Percentiles rank a stretch among this genome's conserved stretches.
Conservation (phyloP, 805 yeast species). For the Pichia scutulata region DNA sequence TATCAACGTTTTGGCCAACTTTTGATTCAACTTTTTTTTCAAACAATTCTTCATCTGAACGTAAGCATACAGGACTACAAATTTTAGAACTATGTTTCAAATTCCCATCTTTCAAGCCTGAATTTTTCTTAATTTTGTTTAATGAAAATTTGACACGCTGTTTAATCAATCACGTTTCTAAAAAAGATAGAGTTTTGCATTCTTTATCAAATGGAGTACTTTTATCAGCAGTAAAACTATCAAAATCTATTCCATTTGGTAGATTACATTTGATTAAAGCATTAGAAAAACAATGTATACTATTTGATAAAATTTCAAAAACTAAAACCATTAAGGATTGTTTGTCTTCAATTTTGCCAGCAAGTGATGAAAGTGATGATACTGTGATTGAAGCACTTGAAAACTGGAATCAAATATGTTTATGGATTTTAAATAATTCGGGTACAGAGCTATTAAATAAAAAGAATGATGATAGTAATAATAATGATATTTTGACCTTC, state of each 20-base stretch:
- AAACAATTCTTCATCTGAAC: slow-evolving; percentile 70
- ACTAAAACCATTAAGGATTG: slow-evolving; percentile 53
- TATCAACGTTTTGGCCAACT: slow-evolving; percentile 69
- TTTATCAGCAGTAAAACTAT: slow-evolving; percentile 32
- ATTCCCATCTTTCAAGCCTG: slow-evolving; percentile 11
- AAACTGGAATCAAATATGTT: neutral
- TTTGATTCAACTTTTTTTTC: slow-evolving; percentile 79
- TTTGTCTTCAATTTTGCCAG: slow-evolving; percentile 17
- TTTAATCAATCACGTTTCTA: slow-evolving; percentile 68
- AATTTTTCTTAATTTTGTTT: slow-evolving; percentile 30
- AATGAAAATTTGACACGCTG: slow-evolving; percentile 65
- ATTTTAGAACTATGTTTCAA: slow-evolving; percentile 45
- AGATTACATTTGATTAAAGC: slow-evolving; percentile 20
- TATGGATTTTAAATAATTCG: slow-evolving; percentile 7
- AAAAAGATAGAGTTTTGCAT: slow-evolving; percentile 55
- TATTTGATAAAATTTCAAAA: slow-evolving; percentile 72
- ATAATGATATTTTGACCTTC: slow-evolving; percentile 8
- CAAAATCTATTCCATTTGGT: slow-evolving; percentile 31
- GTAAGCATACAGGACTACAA: slow-evolving; percentile 82
- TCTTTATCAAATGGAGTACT: slow-evolving; percentile 55
- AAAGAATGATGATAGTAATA: slow-evolving; percentile 7
- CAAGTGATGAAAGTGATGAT: neutral
- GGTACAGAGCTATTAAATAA: slow-evolving; percentile 5
- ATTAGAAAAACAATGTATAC: slow-evolving; percentile 48
- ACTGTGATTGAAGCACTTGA: neutral